Base-by-base conservation (phyloP, 768 basidiomycete species). In the Lactarius trivialis region DNA sequence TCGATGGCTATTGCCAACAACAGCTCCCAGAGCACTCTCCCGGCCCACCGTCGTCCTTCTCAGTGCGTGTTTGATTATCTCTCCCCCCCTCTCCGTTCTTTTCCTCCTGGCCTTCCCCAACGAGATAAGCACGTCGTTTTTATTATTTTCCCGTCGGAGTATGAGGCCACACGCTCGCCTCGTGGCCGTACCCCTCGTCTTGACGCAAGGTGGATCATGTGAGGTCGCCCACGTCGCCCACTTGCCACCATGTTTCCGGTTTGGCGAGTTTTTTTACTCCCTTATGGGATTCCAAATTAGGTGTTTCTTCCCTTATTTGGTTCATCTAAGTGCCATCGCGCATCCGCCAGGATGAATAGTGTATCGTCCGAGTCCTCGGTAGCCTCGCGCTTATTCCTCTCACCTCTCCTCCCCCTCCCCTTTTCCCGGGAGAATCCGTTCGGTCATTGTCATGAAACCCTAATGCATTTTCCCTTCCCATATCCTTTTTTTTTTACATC, bases 331-430 rank as follows among this genome's bases (percentile, higher is more conserved):
- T 52, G 30, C 32, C 41, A 48, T 48, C 24, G 45, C 45, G 26
- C 41, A 32, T 39, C 30, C 17, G 14, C 21, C 26, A 17, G 9
- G 8, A 36, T 30, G 30, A 39, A 14, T 33, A 33, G 28, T n/a
- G 41, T 17, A 28, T 32, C 30, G 48, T 56, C 63, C 63, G 56
- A n/a, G 28, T 60, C 58, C 37, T 60, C 63, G 63, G 63, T 64
- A 50, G 58, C 63, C 6, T 60, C 45, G 58, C 58, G 58, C 62
- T 59, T 63, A 55, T 60, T 64, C 55, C 48, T 55, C 14, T 34
- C 7, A 39, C 26, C 30, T 15, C 36, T 14, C 36, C 11, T 24
- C 17, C 21, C 34, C 15, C 15, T 36, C n/a, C 34, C 45, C 45
- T 3, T 26, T 34, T 39, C 14, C 36, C 30, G 36, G 51, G 50